Evolutionary conservation across 768 basidiomycete genomes (phyloP).

Genomic region (Suillus americanus): DNA sequence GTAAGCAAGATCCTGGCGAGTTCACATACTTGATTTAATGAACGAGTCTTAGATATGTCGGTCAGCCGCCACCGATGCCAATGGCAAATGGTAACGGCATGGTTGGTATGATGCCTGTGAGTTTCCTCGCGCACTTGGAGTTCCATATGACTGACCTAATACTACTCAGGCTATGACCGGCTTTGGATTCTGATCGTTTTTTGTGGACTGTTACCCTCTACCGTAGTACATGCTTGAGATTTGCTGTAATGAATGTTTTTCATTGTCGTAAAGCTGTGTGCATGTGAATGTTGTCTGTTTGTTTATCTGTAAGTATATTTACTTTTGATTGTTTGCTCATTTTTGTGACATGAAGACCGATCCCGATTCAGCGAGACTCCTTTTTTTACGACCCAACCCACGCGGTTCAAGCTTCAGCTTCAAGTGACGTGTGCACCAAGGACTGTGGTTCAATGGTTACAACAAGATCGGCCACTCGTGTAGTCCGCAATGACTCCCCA

Average conservation of each 20-base stretch:
- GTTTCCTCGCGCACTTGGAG: constrained; percentile 23
- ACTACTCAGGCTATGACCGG: constrained; percentile 60
- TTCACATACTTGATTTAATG: constrained; percentile 6
- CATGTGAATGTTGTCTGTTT: neutral
- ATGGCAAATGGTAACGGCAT: constrained; percentile 57
- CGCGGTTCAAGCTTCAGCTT: neutral
- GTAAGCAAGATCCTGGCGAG: constrained; percentile 26
- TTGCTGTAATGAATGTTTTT: constrained; percentile 25
- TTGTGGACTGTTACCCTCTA: constrained; percentile 17
- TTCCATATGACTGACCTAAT: neutral
- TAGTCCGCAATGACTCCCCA: neutral
- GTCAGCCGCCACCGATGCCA: constrained; percentile 58
- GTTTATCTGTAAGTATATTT: neutral
- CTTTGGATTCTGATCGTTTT: constrained; percentile 44
- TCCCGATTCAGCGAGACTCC: neutral
- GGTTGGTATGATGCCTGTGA: constrained; percentile 59
- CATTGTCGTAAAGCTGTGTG: neutral
- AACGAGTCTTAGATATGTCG: constrained; percentile 46
- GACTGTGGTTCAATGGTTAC: neutral
- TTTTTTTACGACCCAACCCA: constrained; percentile 1
- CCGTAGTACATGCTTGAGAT: constrained; percentile 23
- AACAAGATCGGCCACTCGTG: neutral
- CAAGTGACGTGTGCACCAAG: neutral
- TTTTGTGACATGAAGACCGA: neutral
- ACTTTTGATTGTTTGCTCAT: neutral